A percentile compares a stretch with the other conserved stretches of the same genome.
These are phyloP conservation scores for Geoglossum glabrum DNA, from an alignment of 495 filamentous ascomycete genomes.

Conservation along the genomic window DNA sequence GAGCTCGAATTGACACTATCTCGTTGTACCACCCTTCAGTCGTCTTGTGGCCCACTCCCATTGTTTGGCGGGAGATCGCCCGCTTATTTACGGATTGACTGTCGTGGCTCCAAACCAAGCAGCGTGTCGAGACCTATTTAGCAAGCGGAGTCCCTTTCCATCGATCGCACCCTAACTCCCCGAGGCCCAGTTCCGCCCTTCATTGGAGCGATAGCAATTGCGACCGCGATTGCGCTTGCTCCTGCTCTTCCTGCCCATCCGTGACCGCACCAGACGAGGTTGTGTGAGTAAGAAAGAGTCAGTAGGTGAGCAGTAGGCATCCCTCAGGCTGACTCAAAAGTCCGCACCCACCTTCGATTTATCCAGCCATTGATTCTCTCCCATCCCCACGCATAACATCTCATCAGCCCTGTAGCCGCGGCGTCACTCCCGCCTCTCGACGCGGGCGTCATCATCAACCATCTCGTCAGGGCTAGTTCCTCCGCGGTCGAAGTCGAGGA, in stretches of 20 bases:
- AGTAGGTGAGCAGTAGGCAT: background rate
- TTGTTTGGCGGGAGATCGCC: background rate
- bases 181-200: background rate
- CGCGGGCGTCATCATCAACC: background rate
- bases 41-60: background rate
- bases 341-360: background rate
- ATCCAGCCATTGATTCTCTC: too few relatives aligned
- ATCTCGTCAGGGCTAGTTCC: background rate
- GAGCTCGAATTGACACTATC: background rate
- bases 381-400: background rate
- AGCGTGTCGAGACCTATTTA: slow-evolving; percentile 1
- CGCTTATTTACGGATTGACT: background rate
- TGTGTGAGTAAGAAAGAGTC: background rate
- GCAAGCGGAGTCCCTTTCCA: background rate
- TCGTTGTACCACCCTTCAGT: background rate
- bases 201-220: background rate
- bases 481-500: too few relatives aligned
- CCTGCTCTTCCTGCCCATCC: too few relatives aligned
- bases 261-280: background rate
- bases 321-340: background rate
- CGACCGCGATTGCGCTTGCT: background rate
- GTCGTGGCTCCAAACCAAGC: slow-evolving; percentile 1
- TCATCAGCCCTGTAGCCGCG: background rate
- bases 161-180: background rate
- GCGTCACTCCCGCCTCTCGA: background rate